These are phyloP conservation scores for Xylaria venustula DNA, from an alignment of 495 filamentous ascomycete genomes.

Conservation along the genomic window DNA sequence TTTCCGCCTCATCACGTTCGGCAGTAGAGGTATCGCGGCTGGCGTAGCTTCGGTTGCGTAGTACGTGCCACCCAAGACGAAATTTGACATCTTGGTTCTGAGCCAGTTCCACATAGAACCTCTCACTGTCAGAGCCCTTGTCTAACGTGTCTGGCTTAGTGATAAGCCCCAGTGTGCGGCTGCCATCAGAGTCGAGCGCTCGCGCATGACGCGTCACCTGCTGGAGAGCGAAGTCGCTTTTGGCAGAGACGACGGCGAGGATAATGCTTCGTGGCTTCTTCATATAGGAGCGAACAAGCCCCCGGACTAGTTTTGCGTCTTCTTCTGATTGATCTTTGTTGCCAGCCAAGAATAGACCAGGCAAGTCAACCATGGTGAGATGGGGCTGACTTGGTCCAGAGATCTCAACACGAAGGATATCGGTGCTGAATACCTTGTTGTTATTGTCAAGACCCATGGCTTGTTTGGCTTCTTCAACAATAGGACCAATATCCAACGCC, in stretches of 20 bases:
- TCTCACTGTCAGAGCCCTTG: slow-evolving; percentile 24
- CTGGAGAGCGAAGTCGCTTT: slow-evolving; percentile 48
- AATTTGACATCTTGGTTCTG: slow-evolving; percentile 38
- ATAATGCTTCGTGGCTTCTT: slow-evolving; percentile 44
- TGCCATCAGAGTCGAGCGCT: slow-evolving; percentile 38
- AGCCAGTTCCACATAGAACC: slow-evolving; percentile 40
- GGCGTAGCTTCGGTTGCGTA: slow-evolving; percentile 37
- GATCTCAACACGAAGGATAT: slow-evolving; percentile 50
- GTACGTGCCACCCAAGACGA: slow-evolving; percentile 45
- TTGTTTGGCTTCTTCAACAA: too few species aligned
- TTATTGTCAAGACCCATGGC: slow-evolving; percentile 41
- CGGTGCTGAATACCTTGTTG: slow-evolving; percentile 40
- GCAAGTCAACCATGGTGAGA: slow-evolving; percentile 57
- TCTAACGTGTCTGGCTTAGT: slow-evolving; percentile 56
- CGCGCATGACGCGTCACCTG: slow-evolving; percentile 33
- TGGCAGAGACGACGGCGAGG: slow-evolving; percentile 45
- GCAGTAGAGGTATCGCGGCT: neutral
- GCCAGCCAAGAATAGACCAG: slow-evolving; percentile 48
- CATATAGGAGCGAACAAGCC: slow-evolving; percentile 46
- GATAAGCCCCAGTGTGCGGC: slow-evolving; percentile 50
- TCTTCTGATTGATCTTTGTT: slow-evolving; percentile 36
- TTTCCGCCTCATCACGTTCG: neutral
- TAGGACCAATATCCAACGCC: slow-evolving; percentile 27
- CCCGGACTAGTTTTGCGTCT: slow-evolving; percentile 40
- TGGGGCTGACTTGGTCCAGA: slow-evolving; percentile 48